Evolutionary conservation across 2,329 filamentous ascomycete species (phyloP).

Genomic region (Byssochlamys sp.): DNA sequence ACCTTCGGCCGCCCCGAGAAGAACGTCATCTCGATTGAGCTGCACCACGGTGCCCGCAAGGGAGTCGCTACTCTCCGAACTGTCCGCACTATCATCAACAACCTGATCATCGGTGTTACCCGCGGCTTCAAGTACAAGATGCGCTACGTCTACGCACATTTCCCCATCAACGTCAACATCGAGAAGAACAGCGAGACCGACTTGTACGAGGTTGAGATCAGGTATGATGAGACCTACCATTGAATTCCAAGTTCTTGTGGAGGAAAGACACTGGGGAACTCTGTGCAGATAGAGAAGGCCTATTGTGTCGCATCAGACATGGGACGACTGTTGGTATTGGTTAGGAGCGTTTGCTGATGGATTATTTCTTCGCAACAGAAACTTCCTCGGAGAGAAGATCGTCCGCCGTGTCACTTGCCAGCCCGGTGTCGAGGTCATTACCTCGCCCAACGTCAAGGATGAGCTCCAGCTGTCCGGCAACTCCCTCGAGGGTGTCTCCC

Average conservation of each 20-base stretch:
- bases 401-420: slow-evolving; percentile 86
- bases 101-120: slow-evolving; percentile 95
- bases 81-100: slow-evolving; percentile 96
- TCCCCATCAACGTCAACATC: slow-evolving; percentile 99
- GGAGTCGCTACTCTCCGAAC: slow-evolving; percentile 95
- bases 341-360: slow-evolving; percentile 16
- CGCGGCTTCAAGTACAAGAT: slow-evolving; percentile 99
- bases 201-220: slow-evolving; percentile 87
- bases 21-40: slow-evolving; percentile 86
- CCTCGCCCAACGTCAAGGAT: slow-evolving; percentile 91
- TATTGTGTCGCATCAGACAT: background rate
- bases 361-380: slow-evolving; percentile 45
- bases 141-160: slow-evolving; percentile 99
- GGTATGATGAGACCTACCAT: slow-evolving; percentile 48
- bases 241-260: background rate
- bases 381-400: slow-evolving; percentile 99
- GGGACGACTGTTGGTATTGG: background rate
- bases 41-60: slow-evolving; percentile 98
- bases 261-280: background rate
- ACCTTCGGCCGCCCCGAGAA: slow-evolving; percentile 83
- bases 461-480: slow-evolving; percentile 89
- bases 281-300: background rate
- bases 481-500: slow-evolving; percentile 93
- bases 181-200: slow-evolving; percentile 91
- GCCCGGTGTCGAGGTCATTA: slow-evolving; percentile 78